phyloP scores from a whole-genome alignment of 1,284 basidiomycete species.

The Ustilago trichophora region DNA sequence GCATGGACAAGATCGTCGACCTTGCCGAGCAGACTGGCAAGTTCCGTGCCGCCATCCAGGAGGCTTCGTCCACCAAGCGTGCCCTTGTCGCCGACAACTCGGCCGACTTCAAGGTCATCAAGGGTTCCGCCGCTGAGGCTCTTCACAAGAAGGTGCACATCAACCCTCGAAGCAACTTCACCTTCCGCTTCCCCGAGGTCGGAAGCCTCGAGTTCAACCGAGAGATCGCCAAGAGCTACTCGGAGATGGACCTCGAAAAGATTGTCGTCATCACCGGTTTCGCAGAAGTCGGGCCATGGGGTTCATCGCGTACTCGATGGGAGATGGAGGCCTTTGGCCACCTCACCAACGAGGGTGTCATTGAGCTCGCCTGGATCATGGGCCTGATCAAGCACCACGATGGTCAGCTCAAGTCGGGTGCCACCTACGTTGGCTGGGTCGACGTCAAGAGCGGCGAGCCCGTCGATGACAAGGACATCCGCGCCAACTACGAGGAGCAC shows the following conservation, averaged over 20 bases:
- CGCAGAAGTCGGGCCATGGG: slow-evolving; percentile 98
- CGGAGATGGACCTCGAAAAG: slow-evolving; percentile 85
- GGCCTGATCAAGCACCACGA: slow-evolving; percentile 98
- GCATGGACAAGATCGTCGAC: slow-evolving; percentile 69
- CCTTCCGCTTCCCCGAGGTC: slow-evolving; percentile 87
- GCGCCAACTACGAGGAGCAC: slow-evolving; percentile 91
- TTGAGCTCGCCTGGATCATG: slow-evolving; percentile 99
- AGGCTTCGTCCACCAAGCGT: slow-evolving; percentile 88
- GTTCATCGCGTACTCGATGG: slow-evolving; percentile 97
- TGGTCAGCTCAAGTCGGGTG: slow-evolving; percentile 81
- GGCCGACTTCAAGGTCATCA: slow-evolving; percentile 89
- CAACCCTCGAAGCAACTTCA: slow-evolving; percentile 95
- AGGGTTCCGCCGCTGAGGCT: slow-evolving; percentile 90
- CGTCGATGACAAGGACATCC: slow-evolving; percentile 98
- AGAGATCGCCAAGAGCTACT: slow-evolving; percentile 71
- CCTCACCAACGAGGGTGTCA: slow-evolving; percentile 83
- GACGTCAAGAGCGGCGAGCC: slow-evolving; percentile 93
- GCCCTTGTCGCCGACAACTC: slow-evolving; percentile 93
- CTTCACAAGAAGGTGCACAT: slow-evolving; percentile 91
- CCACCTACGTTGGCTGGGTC: slow-evolving; percentile 96
- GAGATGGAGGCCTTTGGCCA: slow-evolving; percentile 70
- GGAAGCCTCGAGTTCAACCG: slow-evolving; percentile 71
- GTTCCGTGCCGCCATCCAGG: slow-evolving; percentile 79
- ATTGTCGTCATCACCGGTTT: slow-evolving; percentile 95
- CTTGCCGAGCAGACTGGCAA: slow-evolving; percentile 56